Conservation (phyloP, 306 rosid genomes). For the Lathyrus aphaca region DNA sequence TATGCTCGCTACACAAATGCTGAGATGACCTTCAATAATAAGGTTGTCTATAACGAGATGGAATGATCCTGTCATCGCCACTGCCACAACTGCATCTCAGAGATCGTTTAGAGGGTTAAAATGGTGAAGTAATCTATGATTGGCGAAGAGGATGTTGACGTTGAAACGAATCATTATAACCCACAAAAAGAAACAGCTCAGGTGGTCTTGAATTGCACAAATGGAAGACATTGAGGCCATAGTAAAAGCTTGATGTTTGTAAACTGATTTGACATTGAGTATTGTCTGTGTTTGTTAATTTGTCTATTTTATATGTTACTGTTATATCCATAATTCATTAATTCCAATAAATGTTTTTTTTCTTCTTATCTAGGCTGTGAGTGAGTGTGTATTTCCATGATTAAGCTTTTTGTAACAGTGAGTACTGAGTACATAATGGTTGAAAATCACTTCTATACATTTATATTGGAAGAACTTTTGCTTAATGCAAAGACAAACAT, state of each 20-base stretch:
- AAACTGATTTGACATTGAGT: too few species aligned
- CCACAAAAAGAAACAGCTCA: conserved; percentile 33
- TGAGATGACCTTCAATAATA: conserved; percentile 32
- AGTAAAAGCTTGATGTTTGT: background rate
- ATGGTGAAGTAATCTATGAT: conserved; percentile 36
- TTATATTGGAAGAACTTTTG: background rate
- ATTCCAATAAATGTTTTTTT: too few species aligned
- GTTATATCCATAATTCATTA: too few species aligned
- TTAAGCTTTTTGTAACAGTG: too few species aligned
- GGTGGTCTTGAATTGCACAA: conserved; percentile 38
- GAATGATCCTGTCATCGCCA: background rate
- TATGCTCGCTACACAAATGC: conserved; percentile 48
- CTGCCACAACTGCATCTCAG: too few species aligned
- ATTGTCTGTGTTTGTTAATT: too few species aligned
- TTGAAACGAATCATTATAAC: conserved; percentile 29
- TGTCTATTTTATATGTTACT: too few species aligned
- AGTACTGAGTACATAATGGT: background rate
- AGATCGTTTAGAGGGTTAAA: conserved; percentile 28
- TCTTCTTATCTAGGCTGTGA: too few species aligned
- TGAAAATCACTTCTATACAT: background rate
- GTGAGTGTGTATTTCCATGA: too few species aligned
- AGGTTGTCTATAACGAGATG: background rate
- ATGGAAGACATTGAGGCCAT: conserved; percentile 46
- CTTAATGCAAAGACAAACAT: background rate
- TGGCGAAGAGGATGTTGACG: conserved; percentile 29